Base-by-base conservation (phyloP, 352 stramenopile species). In the Phytopythium kandeliae region DNA sequence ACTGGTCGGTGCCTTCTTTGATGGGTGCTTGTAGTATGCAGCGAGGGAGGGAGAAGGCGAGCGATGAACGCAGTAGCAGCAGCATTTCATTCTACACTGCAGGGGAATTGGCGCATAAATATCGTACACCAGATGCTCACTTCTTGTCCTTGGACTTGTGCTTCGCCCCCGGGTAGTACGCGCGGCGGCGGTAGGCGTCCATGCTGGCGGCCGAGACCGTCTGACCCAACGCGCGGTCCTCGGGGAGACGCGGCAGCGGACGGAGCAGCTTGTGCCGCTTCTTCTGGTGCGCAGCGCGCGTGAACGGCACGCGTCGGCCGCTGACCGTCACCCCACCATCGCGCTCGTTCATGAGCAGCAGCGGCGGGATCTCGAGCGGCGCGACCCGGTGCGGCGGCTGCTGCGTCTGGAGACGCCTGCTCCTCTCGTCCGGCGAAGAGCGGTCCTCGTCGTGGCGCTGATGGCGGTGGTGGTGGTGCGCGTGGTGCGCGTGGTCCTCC, bases 251-350 rank as follows among this genome's bases (percentile, higher is more conserved):
- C 4, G 59, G 56, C 53, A 75, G 34, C 19, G 53, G 56, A 42
- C 60, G 62, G 9, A 45, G 26, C 16, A 15, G 30, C 26, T 62
- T 69, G 37, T 51, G 59, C 26, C 45, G 57, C 51, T 45, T 34
- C 36, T 55, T 52, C 30, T 58, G 59, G 43, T 76, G 60, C 13
- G 63, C 63, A 35, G 68, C 67, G 31, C 54, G 55, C n/a, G 60
- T 72, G 51, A 76, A 76, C 2, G 67, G 63, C 13, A 76, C 60
- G 44, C 67, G 60, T 28, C 62, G 63, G 48, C 67, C 67, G 40
- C 63, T 68, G 13, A 76, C 67, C 8, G 60, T 76, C 24, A 72
- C 57, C 36, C 63, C 51, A 8, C 67, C 67, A 44, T 70, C 55
- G 16, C 35, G 48, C 49, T 76, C 62, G 12, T 55, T 60, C 7